phyloP scores from a whole-genome alignment of 1,284 basidiomycete species.

The Crucibulum parvulum region DNA sequence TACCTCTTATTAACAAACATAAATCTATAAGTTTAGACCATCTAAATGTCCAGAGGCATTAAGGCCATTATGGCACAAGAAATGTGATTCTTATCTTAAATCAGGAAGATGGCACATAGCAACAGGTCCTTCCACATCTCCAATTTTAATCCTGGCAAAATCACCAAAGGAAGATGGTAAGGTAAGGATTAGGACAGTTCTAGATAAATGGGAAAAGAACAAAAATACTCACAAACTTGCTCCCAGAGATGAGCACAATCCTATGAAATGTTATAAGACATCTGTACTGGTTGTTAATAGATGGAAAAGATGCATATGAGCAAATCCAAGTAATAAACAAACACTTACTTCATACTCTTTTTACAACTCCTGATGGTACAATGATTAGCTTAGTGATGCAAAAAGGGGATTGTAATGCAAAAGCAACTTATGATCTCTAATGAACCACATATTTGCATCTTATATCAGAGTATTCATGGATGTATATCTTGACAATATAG shows the following conservation, averaged over 20 bases:
- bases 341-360: no score
- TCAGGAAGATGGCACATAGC: slow-evolving; percentile 25
- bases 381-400: no score
- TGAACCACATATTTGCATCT: no score
- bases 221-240: slow-evolving; percentile 21
- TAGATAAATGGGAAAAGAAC: slow-evolving; percentile 15
- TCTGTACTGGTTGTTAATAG: no score
- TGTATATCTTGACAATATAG: slow-evolving; percentile 16
- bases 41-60: slow-evolving; percentile 28
- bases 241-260: slow-evolving; percentile 17
- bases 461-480: not conserved
- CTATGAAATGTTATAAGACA: no score
- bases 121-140: slow-evolving; percentile 23
- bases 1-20: slow-evolving; percentile 26
- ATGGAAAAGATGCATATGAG: no score
- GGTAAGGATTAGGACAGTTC: slow-evolving; percentile 13
- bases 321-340: no score
- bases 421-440: no score
- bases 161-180: slow-evolving; percentile 3
- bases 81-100: slow-evolving; percentile 22
- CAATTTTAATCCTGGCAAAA: slow-evolving; percentile 35
- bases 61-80: slow-evolving; percentile 26
- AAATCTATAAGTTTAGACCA: slow-evolving; percentile 26
- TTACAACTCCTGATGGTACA: no score
- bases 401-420: no score